Evolutionary conservation across 1,139 yeast species (phyloP).

Genomic region (Debaryomycetaceae sp.): DNA sequence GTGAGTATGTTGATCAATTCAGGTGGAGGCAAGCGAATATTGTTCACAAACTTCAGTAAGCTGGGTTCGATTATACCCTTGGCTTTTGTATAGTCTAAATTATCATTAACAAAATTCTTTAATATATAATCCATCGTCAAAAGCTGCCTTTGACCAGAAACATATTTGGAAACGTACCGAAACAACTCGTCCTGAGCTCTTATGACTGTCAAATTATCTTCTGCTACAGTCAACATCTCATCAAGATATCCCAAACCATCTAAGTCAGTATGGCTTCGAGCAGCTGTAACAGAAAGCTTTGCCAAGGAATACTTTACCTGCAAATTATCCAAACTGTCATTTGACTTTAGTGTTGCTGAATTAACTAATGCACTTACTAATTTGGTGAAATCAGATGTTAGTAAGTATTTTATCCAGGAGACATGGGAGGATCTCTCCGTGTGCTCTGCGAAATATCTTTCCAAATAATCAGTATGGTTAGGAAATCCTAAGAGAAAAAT

Average conservation of each 20-base stretch:
- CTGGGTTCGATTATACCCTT: conserved; percentile 25
- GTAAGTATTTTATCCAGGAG: conserved; percentile 72
- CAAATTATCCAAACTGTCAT: conserved; percentile 45
- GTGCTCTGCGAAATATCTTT: conserved; percentile 48
- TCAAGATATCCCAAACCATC: not conserved
- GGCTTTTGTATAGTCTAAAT: conserved; percentile 12
- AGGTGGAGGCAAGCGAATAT: conserved; percentile 38
- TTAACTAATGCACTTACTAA: conserved; percentile 50
- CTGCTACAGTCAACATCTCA: conserved; percentile 34
- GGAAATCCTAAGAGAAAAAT: conserved; percentile 57
- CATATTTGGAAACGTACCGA: conserved; percentile 26
- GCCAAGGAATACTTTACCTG: conserved; percentile 68
- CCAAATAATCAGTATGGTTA: conserved; percentile 47
- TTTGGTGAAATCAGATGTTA: conserved; percentile 44
- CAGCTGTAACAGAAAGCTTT: conserved; percentile 50
- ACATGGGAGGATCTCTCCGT: conserved; percentile 51
- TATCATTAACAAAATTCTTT: conserved; percentile 21
- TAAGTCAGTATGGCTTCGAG: conserved; percentile 6
- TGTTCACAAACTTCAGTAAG: conserved; percentile 31
- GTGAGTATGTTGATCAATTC: conserved; percentile 61
- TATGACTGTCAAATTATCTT: conserved; percentile 42
- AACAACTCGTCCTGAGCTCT: conserved; percentile 47
- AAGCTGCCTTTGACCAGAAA: conserved; percentile 18
- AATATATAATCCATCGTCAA: conserved; percentile 14
- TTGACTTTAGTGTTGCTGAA: conserved; percentile 33